Evolutionary conservation across 208 protist species (phyloP).

Genomic region (Pavlovales sp.): DNA sequence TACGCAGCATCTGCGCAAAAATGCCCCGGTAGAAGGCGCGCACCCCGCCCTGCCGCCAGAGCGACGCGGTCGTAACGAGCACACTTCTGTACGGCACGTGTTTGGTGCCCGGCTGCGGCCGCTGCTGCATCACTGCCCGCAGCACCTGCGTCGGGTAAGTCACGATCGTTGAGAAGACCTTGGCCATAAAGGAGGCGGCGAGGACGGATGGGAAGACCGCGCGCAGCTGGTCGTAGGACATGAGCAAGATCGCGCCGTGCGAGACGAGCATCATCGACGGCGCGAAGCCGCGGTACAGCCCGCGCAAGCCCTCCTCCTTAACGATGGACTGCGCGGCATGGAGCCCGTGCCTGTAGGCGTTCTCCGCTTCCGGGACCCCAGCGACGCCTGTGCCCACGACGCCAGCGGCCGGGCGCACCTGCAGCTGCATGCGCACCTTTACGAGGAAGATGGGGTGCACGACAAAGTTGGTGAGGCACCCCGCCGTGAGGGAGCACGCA

Average conservation of each 20-base stretch:
- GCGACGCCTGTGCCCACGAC: not conserved
- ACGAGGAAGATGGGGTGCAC: conserved; percentile 21
- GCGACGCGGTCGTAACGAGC: not conserved
- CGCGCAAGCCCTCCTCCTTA: not conserved
- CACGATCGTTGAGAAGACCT: conserved; percentile 3
- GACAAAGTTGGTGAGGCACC: not conserved
- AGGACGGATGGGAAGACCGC: not conserved
- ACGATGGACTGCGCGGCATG: not conserved
- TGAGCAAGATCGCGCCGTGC: conserved; percentile 21
- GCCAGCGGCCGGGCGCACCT: not conserved
- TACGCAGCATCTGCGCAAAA: not conserved
- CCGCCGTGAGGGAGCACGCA: not conserved
- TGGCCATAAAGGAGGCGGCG: not conserved
- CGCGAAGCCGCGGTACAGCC: conserved; percentile 18
- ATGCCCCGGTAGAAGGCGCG: not conserved
- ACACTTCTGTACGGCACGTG: not conserved
- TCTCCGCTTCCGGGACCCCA: not conserved
- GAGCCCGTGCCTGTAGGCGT: not conserved
- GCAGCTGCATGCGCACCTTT: conserved; percentile 17
- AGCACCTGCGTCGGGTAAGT: conserved; percentile 30
- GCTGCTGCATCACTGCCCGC: not conserved
- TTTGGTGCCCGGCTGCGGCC: not conserved
- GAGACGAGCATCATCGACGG: conserved; percentile 34
- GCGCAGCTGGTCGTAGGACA: conserved; percentile 3
- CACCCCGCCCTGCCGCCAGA: not conserved